phyloP scores from a whole-genome alignment of 495 filamentous ascomycete species.

The Aspergillus affinis region DNA sequence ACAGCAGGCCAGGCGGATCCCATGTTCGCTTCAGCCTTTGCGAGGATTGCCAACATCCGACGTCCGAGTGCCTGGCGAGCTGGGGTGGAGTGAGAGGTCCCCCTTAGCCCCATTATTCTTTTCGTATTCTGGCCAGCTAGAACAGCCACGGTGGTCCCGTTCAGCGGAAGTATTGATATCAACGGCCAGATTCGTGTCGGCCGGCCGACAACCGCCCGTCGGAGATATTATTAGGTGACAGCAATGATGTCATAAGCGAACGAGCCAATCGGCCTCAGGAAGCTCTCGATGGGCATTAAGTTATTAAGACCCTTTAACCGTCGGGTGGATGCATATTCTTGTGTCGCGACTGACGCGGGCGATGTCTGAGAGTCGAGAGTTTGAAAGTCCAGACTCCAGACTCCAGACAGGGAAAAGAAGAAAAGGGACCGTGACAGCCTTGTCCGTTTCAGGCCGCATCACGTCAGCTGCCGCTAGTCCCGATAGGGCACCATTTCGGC shows the following conservation, averaged over 20 bases:
- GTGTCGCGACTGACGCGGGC: too few relatives aligned
- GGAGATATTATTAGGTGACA: too few relatives aligned
- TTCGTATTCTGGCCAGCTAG: neutral
- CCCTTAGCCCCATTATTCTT: neutral
- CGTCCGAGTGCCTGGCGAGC: neutral
- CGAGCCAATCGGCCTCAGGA: too few relatives aligned
- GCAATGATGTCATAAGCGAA: too few relatives aligned
- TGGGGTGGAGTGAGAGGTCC: neutral
- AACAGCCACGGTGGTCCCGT: neutral
- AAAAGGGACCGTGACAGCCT: neutral
- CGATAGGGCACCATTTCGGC: neutral
- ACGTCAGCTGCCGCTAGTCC: too few relatives aligned
- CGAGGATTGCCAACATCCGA: neutral
- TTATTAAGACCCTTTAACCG: too few relatives aligned
- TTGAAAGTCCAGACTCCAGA: too few relatives aligned
- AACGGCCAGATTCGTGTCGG: neutral
- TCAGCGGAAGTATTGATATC: neutral
- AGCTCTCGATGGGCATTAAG: too few relatives aligned
- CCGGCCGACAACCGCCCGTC: too few relatives aligned
- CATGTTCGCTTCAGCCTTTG: neutral
- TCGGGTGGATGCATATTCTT: too few relatives aligned
- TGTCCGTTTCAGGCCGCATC: neutral
- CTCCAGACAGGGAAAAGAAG: too few relatives aligned
- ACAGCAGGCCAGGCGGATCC: neutral
- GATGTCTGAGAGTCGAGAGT: too few relatives aligned